Base-by-base conservation (phyloP, 2,329 filamentous ascomycete species). In the Arthrinium phaeospermum region DNA sequence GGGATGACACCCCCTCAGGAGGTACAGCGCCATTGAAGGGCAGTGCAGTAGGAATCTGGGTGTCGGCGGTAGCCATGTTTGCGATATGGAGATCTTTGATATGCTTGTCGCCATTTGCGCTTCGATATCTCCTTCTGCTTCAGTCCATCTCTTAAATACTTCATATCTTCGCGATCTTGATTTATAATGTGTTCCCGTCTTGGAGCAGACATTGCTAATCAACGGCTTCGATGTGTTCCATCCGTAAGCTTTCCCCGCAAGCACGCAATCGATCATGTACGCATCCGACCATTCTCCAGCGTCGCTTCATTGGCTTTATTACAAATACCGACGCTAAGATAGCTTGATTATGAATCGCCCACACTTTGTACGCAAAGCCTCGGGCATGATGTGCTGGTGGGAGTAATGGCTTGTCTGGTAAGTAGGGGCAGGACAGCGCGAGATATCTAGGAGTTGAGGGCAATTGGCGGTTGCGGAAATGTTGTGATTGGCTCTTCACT, bases 41-140 rank as follows among this genome's bases (percentile, higher is more conserved):
- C 30, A 74, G 74, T 47, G 72, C 53, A 7, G 53, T 75, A 44
- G 76, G 77, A 41, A 75, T 74, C 72, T 77, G 76, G 24, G 77
- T 77, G 70, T 77, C 77, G 70, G 76, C 75, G 24, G 79, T 76
- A 45, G 79, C 79, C 78, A 80, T 80, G 67, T 47, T 74, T 68
- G 24, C 64, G 45, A 14, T 49, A 16, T 41, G 41, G 14, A 68
- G 67, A 13, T 37, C 3, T 47, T 64, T 46, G 4, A 37, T 68
- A 14, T 16, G 6, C n/a, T n/a, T 19, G 14, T 57, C 1, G 12
- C 13, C 5, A 30, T 4, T 57, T 30, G 27, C 12, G 14, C 30
- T 10, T 19, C 27, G 2, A 57, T 7, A 19, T 57, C 13, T 19
- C 51, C 16, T 16, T 6, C 13, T 27, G 27, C 13, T 4, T 5